Evolutionary conservation across 441 rosid genomes (phyloP).

Genomic region (Dalechampia spathulata): DNA sequence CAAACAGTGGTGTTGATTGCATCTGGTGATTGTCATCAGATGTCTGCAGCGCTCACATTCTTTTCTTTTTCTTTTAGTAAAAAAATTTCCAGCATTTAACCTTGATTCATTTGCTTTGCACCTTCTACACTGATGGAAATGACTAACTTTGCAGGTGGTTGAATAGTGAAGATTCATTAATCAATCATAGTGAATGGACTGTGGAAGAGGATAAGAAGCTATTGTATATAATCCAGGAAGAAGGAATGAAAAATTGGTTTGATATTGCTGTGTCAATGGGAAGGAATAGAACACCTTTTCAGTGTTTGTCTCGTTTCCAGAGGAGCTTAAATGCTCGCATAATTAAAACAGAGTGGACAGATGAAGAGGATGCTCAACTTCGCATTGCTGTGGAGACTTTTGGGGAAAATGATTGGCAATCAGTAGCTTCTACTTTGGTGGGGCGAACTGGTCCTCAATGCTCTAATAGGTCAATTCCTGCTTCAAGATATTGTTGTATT

Average conservation of each 20-base stretch:
- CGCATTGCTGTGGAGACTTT: conserved; percentile 51
- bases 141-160: conserved; percentile 58
- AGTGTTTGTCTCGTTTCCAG: conserved; percentile 78
- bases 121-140: conserved; percentile 5
- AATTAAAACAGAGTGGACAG: conserved; percentile 67
- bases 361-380: conserved; percentile 81
- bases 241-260: conserved; percentile 62
- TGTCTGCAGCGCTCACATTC: conserved; percentile 11
- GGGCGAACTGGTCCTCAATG: conserved; percentile 88
- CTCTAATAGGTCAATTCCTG: conserved; percentile 69
- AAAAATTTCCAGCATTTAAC: conserved; percentile 6
- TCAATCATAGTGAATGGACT: conserved; percentile 61
- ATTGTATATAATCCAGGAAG: conserved; percentile 45
- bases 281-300: conserved; percentile 77
- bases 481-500: conserved; percentile 3
- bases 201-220: conserved; percentile 67
- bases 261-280: conserved; percentile 60
- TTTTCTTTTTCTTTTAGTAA: not conserved
- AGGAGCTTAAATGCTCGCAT: conserved; percentile 71
- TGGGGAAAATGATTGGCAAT: conserved; percentile 80
- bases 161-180: conserved; percentile 73
- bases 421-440: conserved; percentile 57
- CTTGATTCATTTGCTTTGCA: conserved; percentile 8
- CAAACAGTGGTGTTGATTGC: conserved; percentile 18
- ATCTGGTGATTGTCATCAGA: conserved; percentile 25